These are phyloP conservation scores for Astrephomene gubernaculifera DNA, from an alignment of 139 green algal genomes.

Conservation along the genomic window DNA sequence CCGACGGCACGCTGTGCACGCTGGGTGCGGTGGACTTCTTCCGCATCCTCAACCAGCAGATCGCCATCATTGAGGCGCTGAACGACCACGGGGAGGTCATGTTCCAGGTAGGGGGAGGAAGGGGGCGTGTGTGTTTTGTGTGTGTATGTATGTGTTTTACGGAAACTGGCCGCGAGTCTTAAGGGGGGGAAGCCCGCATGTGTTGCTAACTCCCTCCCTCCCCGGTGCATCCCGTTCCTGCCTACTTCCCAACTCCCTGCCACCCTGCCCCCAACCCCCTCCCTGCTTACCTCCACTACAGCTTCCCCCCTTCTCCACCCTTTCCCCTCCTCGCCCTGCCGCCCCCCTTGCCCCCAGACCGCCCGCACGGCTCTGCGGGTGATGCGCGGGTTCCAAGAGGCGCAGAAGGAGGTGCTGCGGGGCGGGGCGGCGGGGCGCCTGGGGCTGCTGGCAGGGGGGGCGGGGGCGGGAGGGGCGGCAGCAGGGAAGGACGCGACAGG, in stretches of 20 bases:
- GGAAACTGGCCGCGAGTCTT: too few relatives aligned
- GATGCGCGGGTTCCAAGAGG: slow-evolving; percentile 50
- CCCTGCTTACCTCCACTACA: neutral
- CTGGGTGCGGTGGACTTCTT: slow-evolving; percentile 91
- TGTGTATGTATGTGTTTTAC: too few relatives aligned
- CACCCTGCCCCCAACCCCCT: too few relatives aligned
- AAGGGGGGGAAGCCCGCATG: too few relatives aligned
- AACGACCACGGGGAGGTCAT: slow-evolving; percentile 55
- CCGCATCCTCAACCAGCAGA: slow-evolving; percentile 90
- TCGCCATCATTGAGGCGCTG: slow-evolving; percentile 52
- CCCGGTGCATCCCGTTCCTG: too few relatives aligned
- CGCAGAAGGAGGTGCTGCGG: slow-evolving; percentile 43
- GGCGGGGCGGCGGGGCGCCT: neutral
- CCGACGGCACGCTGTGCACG: slow-evolving; percentile 80
- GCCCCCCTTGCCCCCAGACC: neutral
- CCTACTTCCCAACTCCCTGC: too few relatives aligned
- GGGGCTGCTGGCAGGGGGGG: too few relatives aligned
- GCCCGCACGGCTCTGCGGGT: neutral
- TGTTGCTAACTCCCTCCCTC: too few relatives aligned
- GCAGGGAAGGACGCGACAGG: too few relatives aligned
- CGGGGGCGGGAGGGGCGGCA: neutral
- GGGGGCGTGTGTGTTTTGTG: too few relatives aligned
- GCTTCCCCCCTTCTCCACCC: neutral
- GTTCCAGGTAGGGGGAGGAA: slow-evolving; percentile 33
- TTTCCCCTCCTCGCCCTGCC: neutral